Conservation (phyloP, 495 filamentous ascomycete species). For the Penicillium odoratum region DNA sequence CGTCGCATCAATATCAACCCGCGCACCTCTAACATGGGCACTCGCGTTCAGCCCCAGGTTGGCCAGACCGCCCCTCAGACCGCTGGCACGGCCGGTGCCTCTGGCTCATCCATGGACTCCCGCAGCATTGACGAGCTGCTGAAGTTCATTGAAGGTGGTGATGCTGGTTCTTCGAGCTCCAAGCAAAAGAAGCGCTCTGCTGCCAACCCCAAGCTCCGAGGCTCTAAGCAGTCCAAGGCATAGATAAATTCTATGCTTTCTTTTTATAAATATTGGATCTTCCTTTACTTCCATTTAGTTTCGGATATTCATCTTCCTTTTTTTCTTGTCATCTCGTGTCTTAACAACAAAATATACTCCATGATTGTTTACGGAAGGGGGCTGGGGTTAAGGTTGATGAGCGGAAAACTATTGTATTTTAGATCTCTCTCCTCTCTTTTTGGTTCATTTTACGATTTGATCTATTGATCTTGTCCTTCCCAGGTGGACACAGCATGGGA, state of each 20-base stretch:
- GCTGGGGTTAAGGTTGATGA: conserved; percentile 34
- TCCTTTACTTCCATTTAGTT: background rate
- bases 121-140: conserved; percentile 83
- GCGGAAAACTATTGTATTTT: conserved; percentile 35
- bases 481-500: conserved; percentile 34
- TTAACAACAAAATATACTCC: conserved; percentile 38
- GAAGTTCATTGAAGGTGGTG: conserved; percentile 80
- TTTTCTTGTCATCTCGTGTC: conserved; percentile 29
- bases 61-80: conserved; percentile 54
- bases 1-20: conserved; percentile 59
- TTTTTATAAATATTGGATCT: background rate
- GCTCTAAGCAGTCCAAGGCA: conserved; percentile 47
- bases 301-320: conserved; percentile 8
- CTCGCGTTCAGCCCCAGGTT: conserved; percentile 52
- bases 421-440: conserved; percentile 44
- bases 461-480: conserved; percentile 23
- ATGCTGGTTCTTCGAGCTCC: conserved; percentile 53
- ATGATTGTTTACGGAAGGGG: conserved; percentile 29
- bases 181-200: conserved; percentile 65
- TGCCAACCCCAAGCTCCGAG: conserved; percentile 69
- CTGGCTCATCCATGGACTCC: conserved; percentile 56
- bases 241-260: conserved; percentile 6
- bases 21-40: conserved; percentile 51
- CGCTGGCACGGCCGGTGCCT: conserved; percentile 34
- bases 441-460: conserved; percentile 21